These are phyloP conservation scores for Leccinellum luteum DNA, from an alignment of 768 basidiomycete genomes.

Conservation along the genomic window DNA sequence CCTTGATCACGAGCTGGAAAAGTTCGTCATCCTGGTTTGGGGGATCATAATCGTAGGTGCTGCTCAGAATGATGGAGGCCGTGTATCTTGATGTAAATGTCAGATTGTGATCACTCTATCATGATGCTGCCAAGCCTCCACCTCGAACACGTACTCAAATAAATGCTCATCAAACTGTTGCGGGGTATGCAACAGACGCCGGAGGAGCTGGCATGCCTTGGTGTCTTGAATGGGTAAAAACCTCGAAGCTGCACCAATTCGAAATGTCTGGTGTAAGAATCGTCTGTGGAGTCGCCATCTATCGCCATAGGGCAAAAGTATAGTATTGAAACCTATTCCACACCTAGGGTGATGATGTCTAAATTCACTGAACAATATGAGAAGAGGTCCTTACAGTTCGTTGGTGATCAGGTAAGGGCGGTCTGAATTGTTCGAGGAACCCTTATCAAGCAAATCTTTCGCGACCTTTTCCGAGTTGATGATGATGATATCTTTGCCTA, in stretches of 20 bases:
- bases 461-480: not conserved
- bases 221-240: not conserved
- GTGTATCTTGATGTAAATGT: not conserved
- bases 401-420: not conserved
- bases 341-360: not conserved
- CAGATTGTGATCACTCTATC: not conserved
- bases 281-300: not conserved
- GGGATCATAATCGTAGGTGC: not conserved
- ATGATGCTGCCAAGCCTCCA: too few species aligned
- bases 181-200: not conserved
- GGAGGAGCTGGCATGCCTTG: not conserved
- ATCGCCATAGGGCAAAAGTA: not conserved
- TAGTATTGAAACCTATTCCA: not conserved
- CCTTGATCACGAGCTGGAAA: not conserved
- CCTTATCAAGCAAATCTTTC: not conserved
- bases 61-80: not conserved
- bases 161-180: not conserved
- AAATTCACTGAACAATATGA: not conserved
- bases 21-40: not conserved
- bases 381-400: not conserved
- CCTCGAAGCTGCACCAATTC: not conserved
- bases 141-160: not conserved
- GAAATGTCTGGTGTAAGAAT: not conserved
- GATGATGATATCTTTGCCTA: not conserved
- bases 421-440: not conserved